Evolutionary conservation across 306 rosid genomes (phyloP).

Genomic region (Acacia acuminata): DNA sequence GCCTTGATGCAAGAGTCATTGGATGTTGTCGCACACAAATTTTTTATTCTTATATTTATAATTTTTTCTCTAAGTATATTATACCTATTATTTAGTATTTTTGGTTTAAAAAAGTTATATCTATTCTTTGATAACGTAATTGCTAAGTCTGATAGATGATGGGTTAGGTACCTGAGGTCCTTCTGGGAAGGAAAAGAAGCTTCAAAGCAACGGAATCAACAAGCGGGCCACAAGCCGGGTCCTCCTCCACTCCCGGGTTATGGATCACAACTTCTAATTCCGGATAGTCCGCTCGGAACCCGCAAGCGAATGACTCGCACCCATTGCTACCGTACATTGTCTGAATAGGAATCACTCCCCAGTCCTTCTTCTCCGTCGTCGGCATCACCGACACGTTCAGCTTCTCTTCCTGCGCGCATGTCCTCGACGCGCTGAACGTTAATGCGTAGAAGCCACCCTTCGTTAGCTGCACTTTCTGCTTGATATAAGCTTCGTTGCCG

Average conservation of each 20-base stretch:
- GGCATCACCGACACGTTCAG: constrained; percentile 54
- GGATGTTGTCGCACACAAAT: not conserved
- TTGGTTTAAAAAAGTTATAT: no score
- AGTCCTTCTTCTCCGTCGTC: constrained; percentile 40
- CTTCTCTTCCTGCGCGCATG: constrained; percentile 66
- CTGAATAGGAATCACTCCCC: constrained; percentile 62
- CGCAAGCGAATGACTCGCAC: constrained; percentile 62
- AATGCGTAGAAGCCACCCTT: constrained; percentile 55
- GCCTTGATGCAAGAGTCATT: not conserved
- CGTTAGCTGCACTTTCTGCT: constrained; percentile 41
- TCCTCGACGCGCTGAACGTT: constrained; percentile 62
- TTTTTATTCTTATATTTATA: not conserved
- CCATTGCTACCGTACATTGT: constrained; percentile 66
- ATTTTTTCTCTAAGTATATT: no score
- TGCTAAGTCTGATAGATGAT: no score
- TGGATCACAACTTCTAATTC: constrained; percentile 45
- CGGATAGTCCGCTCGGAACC: constrained; percentile 40
- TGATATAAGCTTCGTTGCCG: constrained; percentile 65
- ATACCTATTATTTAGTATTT: no score
- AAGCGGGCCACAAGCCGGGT: constrained; percentile 72
- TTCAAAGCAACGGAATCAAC: constrained; percentile 59
- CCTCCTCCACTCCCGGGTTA: constrained; percentile 57
- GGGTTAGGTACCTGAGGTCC: constrained; percentile 28
- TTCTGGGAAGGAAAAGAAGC: constrained; percentile 40
- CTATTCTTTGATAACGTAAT: no score